Evolutionary conservation across 176 grass and related monocot species (phyloP).

Genomic region (Areca catechu): DNA sequence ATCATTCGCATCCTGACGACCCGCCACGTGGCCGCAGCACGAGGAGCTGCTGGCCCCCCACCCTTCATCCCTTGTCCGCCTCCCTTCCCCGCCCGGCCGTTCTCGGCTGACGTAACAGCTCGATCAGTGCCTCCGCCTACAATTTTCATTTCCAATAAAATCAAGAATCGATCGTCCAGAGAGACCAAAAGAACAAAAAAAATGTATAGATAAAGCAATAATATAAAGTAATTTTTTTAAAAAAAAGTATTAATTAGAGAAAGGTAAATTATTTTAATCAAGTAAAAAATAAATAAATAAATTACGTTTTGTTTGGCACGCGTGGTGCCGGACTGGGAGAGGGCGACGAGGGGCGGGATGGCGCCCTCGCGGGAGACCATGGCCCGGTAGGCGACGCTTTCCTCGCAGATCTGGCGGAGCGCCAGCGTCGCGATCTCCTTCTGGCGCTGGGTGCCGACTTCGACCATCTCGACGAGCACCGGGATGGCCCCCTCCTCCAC

Average conservation of each 20-base stretch:
- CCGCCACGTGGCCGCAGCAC: too few species aligned
- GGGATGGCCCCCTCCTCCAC: conserved; percentile 1
- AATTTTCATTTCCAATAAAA: not conserved
- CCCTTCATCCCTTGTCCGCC: too few species aligned
- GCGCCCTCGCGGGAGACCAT: conserved; percentile 7
- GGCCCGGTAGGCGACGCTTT: conserved; percentile 1
- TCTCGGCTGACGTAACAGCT: not conserved
- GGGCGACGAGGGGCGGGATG: conserved; percentile 2
- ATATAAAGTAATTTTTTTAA: too few species aligned
- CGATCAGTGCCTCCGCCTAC: conserved; percentile 1
- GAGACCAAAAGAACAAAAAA: too few species aligned
- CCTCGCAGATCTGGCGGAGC: conserved; percentile 2
- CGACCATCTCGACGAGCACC: conserved; percentile 5
- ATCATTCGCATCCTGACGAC: too few species aligned
- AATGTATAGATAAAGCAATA: not conserved
- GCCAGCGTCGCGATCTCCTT: conserved; percentile 3
- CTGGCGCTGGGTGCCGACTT: conserved; percentile 3
- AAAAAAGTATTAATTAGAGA: too few species aligned
- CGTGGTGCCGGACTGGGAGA: conserved; percentile 3
- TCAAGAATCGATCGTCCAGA: not conserved
- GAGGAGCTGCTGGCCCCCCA: too few species aligned
- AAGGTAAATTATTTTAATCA: too few species aligned
- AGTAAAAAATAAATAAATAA: too few species aligned
- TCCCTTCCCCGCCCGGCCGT: not conserved
- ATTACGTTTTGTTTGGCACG: not conserved